phyloP scores from a whole-genome alignment of 495 filamentous ascomycete genomes.

The Neurospora sp. region DNA sequence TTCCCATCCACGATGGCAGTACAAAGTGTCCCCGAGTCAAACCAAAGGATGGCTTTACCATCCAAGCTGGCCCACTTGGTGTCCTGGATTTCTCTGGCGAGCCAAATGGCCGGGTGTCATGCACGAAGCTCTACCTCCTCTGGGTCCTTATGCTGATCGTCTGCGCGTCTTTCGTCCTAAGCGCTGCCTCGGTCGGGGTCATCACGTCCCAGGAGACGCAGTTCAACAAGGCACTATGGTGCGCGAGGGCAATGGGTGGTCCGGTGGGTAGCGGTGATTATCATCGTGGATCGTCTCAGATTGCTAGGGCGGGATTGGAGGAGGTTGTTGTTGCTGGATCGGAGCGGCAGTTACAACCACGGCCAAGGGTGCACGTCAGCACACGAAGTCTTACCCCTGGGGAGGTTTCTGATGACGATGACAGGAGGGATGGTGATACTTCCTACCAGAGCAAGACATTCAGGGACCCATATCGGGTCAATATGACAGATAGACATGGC shows the following conservation, averaged over 20 bases:
- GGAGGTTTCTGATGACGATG: background rate
- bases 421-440: background rate
- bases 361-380: background rate
- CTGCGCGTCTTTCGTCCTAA: background rate
- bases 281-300: background rate
- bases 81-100: background rate
- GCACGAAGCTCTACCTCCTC: background rate
- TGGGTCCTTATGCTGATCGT: background rate
- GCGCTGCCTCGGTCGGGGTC: background rate
- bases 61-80: background rate
- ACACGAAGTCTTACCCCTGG: background rate
- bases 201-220: background rate
- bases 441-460: background rate
- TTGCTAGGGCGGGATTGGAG: background rate
- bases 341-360: background rate
- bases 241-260: background rate
- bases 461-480: background rate
- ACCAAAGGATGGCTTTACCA: background rate
- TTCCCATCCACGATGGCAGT: conserved; percentile 52
- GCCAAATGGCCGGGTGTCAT: background rate
- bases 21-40: background rate
- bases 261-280: background rate
- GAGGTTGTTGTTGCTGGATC: background rate
- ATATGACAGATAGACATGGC: background rate
- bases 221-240: background rate